Evolutionary conservation across 2,329 filamentous ascomycete genomes (phyloP).

Genomic region (Biscogniauxia marginata): DNA sequence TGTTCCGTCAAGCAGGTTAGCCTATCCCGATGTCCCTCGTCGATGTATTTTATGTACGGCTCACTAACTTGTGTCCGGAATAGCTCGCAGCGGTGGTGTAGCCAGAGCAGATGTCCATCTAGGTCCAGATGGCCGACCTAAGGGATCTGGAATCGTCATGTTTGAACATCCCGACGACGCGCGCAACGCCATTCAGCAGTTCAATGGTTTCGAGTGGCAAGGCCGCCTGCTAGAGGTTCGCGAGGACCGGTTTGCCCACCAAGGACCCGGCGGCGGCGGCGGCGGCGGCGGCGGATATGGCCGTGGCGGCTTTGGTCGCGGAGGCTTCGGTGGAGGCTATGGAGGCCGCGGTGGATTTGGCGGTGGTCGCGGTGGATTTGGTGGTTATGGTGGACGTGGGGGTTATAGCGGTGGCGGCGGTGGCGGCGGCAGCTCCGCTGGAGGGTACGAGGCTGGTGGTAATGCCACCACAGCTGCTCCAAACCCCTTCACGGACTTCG

Average conservation of each 20-base stretch:
- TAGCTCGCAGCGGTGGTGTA: conserved; percentile 69
- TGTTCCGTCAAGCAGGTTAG: conserved; percentile 97
- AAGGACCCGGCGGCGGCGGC: conserved; percentile 57
- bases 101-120: conserved; percentile 94
- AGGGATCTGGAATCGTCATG: conserved; percentile 94
- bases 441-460: conserved; percentile 19
- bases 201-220: conserved; percentile 99
- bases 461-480: conserved; percentile 55
- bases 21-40: conserved; percentile 19
- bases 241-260: conserved; percentile 86
- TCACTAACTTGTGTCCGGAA: conserved; percentile 16
- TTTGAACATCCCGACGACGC: conserved; percentile 95
- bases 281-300: conserved; percentile 55
- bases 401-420: conserved; percentile 43
- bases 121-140: conserved; percentile 87
- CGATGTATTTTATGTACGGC: background rate
- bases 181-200: conserved; percentile 92
- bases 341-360: conserved; percentile 49
- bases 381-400: no score
- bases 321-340: conserved; percentile 41
- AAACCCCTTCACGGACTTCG: conserved; percentile 92
- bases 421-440: conserved; percentile 42
- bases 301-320: conserved; percentile 44
- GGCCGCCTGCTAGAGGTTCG: conserved; percentile 90
- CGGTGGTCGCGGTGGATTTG: conserved; percentile 44